These are phyloP conservation scores for Oehlia diaphana DNA, from an alignment of 192 early-diverging fungal genomes.

Conservation along the genomic window DNA sequence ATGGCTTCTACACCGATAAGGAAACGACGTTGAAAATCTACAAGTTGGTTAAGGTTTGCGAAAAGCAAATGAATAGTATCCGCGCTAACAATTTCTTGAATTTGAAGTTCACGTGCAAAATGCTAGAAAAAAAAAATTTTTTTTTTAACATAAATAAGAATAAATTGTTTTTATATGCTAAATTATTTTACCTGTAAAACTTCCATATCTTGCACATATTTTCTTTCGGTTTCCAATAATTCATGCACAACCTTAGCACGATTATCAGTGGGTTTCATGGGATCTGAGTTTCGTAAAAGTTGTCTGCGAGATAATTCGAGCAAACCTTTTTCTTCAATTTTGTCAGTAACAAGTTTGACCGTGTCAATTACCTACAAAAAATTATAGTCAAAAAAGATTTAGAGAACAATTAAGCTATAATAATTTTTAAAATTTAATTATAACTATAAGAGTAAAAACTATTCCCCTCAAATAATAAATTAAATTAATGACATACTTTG, in stretches of 20 bases:
- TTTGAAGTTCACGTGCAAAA: constrained; percentile 71
- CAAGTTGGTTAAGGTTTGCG: constrained; percentile 88
- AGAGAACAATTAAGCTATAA: too few relatives aligned
- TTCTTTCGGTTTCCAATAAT: constrained; percentile 90
- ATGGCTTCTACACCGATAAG: constrained; percentile 87
- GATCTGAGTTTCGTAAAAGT: constrained; percentile 46
- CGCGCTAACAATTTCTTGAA: constrained; percentile 68
- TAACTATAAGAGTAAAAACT: neutral
- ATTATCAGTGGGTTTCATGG: constrained; percentile 77
- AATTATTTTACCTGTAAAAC: constrained; percentile 56
- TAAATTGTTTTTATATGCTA: neutral
- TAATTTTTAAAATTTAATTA: neutral
- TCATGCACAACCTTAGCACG: constrained; percentile 85
- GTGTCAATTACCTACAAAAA: constrained; percentile 75
- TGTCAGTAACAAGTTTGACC: constrained; percentile 73
- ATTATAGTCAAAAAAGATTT: too few relatives aligned
- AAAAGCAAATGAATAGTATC: constrained; percentile 85
- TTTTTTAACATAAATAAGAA: neutral
- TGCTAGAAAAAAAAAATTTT: constrained; percentile 41
- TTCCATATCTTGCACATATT: constrained; percentile 88
- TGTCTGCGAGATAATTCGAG: constrained; percentile 43
- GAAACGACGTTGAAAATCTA: constrained; percentile 96
- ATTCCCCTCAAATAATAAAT: neutral
- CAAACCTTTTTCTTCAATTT: constrained; percentile 69
- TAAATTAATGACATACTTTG: constrained; percentile 62